Evolutionary conservation across 1,284 basidiomycete species (phyloP).

Genomic region (Peniophora sp.): DNA sequence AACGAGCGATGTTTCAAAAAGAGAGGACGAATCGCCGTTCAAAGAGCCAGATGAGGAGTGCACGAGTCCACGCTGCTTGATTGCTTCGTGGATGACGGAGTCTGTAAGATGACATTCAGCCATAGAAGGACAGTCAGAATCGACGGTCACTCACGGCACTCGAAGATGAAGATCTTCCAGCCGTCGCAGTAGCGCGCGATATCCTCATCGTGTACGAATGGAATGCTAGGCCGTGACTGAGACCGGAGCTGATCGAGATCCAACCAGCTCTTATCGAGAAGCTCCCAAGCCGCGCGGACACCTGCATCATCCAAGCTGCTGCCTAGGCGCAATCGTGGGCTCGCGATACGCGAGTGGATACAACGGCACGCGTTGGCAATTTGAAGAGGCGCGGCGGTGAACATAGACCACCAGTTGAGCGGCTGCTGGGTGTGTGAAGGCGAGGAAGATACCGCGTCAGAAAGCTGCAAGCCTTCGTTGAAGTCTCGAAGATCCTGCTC

Average conservation of each 20-base stretch:
- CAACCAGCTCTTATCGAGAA: slow-evolving; percentile 74
- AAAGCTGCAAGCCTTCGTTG: slow-evolving; percentile 51
- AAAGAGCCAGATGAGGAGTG: slow-evolving; percentile 18
- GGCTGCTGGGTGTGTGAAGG: slow-evolving; percentile 21
- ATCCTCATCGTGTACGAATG: slow-evolving; percentile 41
- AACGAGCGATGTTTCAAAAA: slow-evolving; percentile 45
- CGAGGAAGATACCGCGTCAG: slow-evolving; percentile 19
- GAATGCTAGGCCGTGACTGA: slow-evolving; percentile 25
- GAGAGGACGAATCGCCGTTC: slow-evolving; percentile 30
- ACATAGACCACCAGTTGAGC: slow-evolving; percentile 30
- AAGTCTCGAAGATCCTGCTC: slow-evolving; percentile 66
- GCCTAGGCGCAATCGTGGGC: slow-evolving; percentile 55
- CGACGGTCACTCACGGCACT: slow-evolving; percentile 55
- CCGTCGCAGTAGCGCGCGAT: slow-evolving; percentile 56
- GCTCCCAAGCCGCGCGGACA: slow-evolving; percentile 70
- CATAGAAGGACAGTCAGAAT: slow-evolving; percentile 1
- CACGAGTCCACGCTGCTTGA: slow-evolving; percentile 43
- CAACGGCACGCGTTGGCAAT: slow-evolving; percentile 66
- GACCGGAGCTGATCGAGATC: slow-evolving; percentile 63
- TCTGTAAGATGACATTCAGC: slow-evolving; percentile 33
- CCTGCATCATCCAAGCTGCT: slow-evolving; percentile 53
- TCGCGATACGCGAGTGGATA: slow-evolving; percentile 69
- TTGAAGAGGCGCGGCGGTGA: slow-evolving; percentile 59
- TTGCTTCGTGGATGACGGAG: slow-evolving; percentile 55
- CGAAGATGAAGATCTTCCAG: slow-evolving; percentile 73